phyloP scores from a whole-genome alignment of 306 rosid species.

The Acacia crassicarpa region DNA sequence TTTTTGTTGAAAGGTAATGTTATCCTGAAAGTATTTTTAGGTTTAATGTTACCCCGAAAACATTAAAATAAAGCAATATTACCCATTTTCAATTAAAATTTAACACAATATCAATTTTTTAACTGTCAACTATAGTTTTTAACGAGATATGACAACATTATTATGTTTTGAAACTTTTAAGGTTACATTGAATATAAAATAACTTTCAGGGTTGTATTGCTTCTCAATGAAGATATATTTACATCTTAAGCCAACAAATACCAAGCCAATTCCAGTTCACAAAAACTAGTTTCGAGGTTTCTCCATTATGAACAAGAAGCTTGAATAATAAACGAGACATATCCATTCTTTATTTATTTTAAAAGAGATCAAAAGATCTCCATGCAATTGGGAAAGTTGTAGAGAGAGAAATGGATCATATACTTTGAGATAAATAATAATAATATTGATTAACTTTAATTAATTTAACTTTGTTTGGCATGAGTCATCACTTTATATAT shows the following conservation, averaged over 20 bases:
- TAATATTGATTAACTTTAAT: background rate
- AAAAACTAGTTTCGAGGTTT: background rate
- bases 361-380: slow-evolving; percentile 25
- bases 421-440: background rate
- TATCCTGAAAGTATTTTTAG: no score
- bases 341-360: background rate
- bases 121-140: no score
- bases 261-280: background rate
- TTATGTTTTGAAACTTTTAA: no score
- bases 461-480: slow-evolving; percentile 24
- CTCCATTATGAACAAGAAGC: background rate
- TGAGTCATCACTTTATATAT: slow-evolving; percentile 12
- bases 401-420: background rate
- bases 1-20: rapidly evolving
- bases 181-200: no score
- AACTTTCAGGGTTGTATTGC: no score
- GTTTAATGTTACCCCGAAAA: no score
- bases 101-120: no score
- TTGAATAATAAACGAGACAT: background rate
- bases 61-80: no score
- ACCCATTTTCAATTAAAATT: no score
- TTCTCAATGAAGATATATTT: no score
- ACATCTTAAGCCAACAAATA: no score
- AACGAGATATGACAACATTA: no score
- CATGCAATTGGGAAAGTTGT: slow-evolving; percentile 17